These are phyloP conservation scores for Conticribra weissflogii DNA, from an alignment of 108 stramenopile species.

Conservation along the genomic window DNA sequence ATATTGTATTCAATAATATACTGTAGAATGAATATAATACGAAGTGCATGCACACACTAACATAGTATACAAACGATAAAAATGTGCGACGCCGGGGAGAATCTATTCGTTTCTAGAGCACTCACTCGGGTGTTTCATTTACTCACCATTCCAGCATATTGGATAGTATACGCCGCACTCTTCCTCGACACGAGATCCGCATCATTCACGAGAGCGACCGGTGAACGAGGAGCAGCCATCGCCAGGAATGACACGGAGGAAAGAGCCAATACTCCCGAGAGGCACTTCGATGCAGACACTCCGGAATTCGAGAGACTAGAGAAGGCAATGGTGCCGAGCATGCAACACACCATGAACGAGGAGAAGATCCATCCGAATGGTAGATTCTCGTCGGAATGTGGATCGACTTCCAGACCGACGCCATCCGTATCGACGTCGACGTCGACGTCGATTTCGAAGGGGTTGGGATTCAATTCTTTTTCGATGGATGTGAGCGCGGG, in stretches of 20 bases:
- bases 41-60: no score
- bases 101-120: no score
- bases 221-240: constrained; percentile 39
- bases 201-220: no score
- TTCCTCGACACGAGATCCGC: no score
- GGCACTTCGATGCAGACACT: constrained; percentile 65
- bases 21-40: no score
- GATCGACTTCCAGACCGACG: constrained; percentile 14
- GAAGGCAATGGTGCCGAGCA: constrained; percentile 90
- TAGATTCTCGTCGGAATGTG: constrained; percentile 47
- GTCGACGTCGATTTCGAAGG: not conserved
- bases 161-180: constrained; percentile 50
- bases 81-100: no score
- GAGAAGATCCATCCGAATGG: constrained; percentile 94
- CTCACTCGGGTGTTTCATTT: no score
- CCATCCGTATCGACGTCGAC: no score
- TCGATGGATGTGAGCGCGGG: constrained; percentile 72
- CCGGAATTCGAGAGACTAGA: constrained; percentile 57
- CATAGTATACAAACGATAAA: no score
- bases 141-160: constrained; percentile 87
- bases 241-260: constrained; percentile 50
- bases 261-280: constrained; percentile 60
- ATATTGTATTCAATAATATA: no score
- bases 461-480: constrained; percentile 13
- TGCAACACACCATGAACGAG: constrained; percentile 93